Base-by-base conservation (phyloP, 2,329 filamentous ascomycete species). In the Diplodia sapinea region DNA sequence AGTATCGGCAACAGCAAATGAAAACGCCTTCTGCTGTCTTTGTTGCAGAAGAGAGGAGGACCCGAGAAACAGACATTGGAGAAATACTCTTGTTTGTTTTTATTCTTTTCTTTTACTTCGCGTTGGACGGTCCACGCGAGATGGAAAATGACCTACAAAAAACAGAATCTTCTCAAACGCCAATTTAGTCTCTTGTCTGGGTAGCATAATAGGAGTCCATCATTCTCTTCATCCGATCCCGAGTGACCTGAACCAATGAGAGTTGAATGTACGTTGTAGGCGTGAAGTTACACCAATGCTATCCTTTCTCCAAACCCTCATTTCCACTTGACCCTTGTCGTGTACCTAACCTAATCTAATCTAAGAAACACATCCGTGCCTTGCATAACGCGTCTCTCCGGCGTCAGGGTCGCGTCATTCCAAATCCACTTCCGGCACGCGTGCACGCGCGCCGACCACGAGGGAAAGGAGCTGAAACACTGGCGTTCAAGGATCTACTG, bases 161-260 rank as follows among this genome's bases (percentile, higher is more conserved):
- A 47, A 47, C 43, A 47, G 8, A 43, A 20, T 20, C 9, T 20
- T 20, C 43, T 47, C 43, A n/a, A 38, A 47, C 43, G 23, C 50
- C 5, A 20, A 5, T 63, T n/a, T 47, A 51, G 59, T 47, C 40
- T 7, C 12, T 38, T 36, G 31, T 17, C 23, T 51, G 47, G 43
- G 43, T 51, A 63, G 59, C 59, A 63, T 63, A 63, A 63, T 63
- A 63, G 59, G 59, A 63, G 59, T 63, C 59, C 33, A 49, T 51
- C 59, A 38, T 63, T 63, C 59, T 51, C 31, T 63, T 38, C 7
- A 4, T 38, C 36, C 3, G 36, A 26, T 4, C 26, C 26, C 26
- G 26, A 38, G 36, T 12, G 13, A 4, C 36, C 9, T 38, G 3
- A 51, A 8, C 5, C 4, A 31, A 29, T 20, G 17, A 20, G 29